phyloP scores from a whole-genome alignment of 495 filamentous ascomycete species.

The Penicillium simplicissimum region DNA sequence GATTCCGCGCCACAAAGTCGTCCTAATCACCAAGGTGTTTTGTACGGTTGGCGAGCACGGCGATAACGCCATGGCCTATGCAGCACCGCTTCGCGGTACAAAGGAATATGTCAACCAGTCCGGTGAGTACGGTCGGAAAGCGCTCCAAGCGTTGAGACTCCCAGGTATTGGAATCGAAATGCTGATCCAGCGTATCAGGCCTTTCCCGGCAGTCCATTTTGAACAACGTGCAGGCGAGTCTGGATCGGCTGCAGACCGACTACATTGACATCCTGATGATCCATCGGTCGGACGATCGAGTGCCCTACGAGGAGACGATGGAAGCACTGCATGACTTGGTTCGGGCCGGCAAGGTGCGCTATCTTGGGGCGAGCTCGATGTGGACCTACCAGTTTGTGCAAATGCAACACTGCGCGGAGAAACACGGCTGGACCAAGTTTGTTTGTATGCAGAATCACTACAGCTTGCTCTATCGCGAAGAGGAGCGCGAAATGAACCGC shows the following conservation, averaged over 20 bases:
- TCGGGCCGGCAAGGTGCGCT: conserved; percentile 61
- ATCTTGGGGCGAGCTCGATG: conserved; percentile 58
- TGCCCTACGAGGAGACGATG: conserved; percentile 73
- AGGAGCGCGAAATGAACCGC: conserved; percentile 67
- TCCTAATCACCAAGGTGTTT: conserved; percentile 69
- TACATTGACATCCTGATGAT: conserved; percentile 70
- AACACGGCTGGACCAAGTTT: conserved; percentile 65
- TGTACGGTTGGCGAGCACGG: background rate
- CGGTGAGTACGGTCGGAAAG: conserved; percentile 22
- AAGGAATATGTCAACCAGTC: conserved; percentile 40
- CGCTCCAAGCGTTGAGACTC: background rate
- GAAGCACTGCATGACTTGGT: conserved; percentile 68
- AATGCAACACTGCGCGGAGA: conserved; percentile 40
- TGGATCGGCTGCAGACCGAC: conserved; percentile 55
- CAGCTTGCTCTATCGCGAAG: conserved; percentile 66
- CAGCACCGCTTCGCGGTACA: too few species aligned
- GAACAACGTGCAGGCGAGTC: conserved; percentile 58
- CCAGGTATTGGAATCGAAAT: background rate
- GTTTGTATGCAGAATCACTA: conserved; percentile 69
- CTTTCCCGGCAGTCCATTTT: conserved; percentile 59
- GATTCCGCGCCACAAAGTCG: conserved; percentile 68
- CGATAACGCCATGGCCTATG: background rate
- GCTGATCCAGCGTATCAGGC: conserved; percentile 28
- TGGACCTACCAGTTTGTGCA: conserved; percentile 20
- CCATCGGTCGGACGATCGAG: conserved; percentile 55